These are phyloP conservation scores for Leccinum subatratum DNA, from an alignment of 1,284 basidiomycete genomes.

Conservation along the genomic window DNA sequence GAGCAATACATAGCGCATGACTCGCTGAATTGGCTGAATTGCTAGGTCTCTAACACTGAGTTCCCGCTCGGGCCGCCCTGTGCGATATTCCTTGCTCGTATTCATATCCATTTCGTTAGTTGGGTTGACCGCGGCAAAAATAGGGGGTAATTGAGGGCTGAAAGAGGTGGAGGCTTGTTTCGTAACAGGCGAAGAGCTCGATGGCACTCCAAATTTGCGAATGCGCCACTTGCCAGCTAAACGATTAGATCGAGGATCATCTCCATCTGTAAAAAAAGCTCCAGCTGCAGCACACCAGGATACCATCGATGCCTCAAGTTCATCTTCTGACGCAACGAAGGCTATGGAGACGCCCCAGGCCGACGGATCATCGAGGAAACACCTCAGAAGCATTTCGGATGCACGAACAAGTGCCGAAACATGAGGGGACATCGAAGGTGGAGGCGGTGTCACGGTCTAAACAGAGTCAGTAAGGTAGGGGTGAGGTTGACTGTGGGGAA, in stretches of 20 bases:
- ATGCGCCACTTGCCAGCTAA: constrained; percentile 23
- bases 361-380: constrained; percentile 55
- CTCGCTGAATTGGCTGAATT: constrained; percentile 64
- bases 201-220: constrained; percentile 20
- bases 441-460: constrained; percentile 42
- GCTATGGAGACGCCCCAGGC: constrained; percentile 58
- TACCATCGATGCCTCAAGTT: constrained; percentile 52
- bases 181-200: constrained; percentile 5
- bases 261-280: constrained; percentile 44
- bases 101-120: constrained; percentile 8
- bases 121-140: constrained; percentile 11
- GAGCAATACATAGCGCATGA: constrained; percentile 65
- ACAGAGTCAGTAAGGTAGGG: constrained; percentile 8
- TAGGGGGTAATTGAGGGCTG: constrained; percentile 15
- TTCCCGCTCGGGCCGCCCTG: constrained; percentile 8
- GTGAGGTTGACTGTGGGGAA: constrained; percentile 5
- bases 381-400: constrained; percentile 44
- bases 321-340: constrained; percentile 51
- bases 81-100: constrained; percentile 4
- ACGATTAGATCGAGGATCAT: constrained; percentile 10
- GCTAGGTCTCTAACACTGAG: constrained; percentile 50
- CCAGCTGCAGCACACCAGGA: constrained; percentile 62
- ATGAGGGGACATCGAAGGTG: constrained; percentile 51
- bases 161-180: constrained; percentile 8
- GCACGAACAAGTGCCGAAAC: constrained; percentile 46